Conservation (phyloP, 257 asterid species). For the Solanum sparsipilum region DNA sequence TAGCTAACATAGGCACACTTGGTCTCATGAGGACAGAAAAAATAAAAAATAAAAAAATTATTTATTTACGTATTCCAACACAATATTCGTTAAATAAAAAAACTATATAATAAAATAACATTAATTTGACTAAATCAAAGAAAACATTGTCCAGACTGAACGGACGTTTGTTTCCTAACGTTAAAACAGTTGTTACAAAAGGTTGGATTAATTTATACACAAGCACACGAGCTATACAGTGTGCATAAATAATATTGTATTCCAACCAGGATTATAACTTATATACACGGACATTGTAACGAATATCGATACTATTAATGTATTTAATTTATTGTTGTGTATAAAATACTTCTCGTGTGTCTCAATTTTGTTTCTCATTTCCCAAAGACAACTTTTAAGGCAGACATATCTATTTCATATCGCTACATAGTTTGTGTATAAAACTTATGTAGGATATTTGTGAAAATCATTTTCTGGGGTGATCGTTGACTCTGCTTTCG, state of each 20-base stretch:
- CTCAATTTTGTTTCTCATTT: too few species aligned
- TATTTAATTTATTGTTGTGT: neutral
- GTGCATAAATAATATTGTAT: neutral
- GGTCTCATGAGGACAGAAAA: conserved; percentile 6
- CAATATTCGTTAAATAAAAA: neutral
- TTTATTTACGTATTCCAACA: conserved; percentile 1
- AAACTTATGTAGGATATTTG: too few species aligned
- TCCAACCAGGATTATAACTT: neutral
- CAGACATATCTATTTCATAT: neutral
- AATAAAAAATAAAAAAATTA: neutral
- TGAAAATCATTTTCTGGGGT: neutral
- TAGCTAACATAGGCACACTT: conserved; percentile 23
- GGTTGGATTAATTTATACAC: neutral
- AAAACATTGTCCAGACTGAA: conserved; percentile 16
- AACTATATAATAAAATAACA: neutral
- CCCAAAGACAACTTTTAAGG: neutral
- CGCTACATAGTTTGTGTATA: too few species aligned
- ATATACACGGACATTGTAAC: neutral
- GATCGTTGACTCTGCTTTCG: neutral
- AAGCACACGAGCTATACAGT: neutral
- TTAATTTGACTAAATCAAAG: conserved; percentile 21
- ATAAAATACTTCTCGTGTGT: too few species aligned
- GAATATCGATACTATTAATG: neutral
- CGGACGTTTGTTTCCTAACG: conserved; percentile 22
- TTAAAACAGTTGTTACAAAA: conserved; percentile 11